These are phyloP conservation scores for Austroboletus rostrupii DNA, from an alignment of 1,284 basidiomycete genomes.

Conservation along the genomic window DNA sequence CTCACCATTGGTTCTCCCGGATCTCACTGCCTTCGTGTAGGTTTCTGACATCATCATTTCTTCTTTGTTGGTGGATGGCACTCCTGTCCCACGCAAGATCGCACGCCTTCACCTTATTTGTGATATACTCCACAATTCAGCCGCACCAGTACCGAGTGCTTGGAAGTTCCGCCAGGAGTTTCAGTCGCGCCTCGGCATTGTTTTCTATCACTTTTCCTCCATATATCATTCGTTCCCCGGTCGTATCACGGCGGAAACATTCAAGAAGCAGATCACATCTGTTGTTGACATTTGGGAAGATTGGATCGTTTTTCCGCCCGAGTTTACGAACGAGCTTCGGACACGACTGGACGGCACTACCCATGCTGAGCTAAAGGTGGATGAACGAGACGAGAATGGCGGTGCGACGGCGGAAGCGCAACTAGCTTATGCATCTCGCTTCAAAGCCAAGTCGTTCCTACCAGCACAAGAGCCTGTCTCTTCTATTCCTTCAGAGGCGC, in stretches of 20 bases:
- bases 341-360: slow-evolving; percentile 64
- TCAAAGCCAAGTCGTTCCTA: slow-evolving; percentile 78
- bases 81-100: slow-evolving; percentile 93
- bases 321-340: slow-evolving; percentile 72
- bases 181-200: slow-evolving; percentile 79
- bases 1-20: neutral
- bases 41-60: slow-evolving; percentile 83
- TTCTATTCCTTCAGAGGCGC: slow-evolving; percentile 31
- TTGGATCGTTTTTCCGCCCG: slow-evolving; percentile 89
- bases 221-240: slow-evolving; percentile 92
- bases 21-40: slow-evolving; percentile 37
- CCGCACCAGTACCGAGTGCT: slow-evolving; percentile 80
- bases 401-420: slow-evolving; percentile 30
- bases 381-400: slow-evolving; percentile 30
- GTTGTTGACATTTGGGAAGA: slow-evolving; percentile 94
- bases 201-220: slow-evolving; percentile 91
- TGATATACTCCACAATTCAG: slow-evolving; percentile 97
- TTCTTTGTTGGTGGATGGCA: slow-evolving; percentile 80
- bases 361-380: slow-evolving; percentile 29
- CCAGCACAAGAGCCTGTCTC: slow-evolving; percentile 47
- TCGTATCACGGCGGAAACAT: slow-evolving; percentile 88
- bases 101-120: slow-evolving; percentile 93
- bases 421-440: slow-evolving; percentile 50
- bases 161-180: slow-evolving; percentile 95
- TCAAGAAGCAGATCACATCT: slow-evolving; percentile 83